These are phyloP conservation scores for Jacaranda mimosifolia DNA, from an alignment of 257 asterid species.

Conservation along the genomic window DNA sequence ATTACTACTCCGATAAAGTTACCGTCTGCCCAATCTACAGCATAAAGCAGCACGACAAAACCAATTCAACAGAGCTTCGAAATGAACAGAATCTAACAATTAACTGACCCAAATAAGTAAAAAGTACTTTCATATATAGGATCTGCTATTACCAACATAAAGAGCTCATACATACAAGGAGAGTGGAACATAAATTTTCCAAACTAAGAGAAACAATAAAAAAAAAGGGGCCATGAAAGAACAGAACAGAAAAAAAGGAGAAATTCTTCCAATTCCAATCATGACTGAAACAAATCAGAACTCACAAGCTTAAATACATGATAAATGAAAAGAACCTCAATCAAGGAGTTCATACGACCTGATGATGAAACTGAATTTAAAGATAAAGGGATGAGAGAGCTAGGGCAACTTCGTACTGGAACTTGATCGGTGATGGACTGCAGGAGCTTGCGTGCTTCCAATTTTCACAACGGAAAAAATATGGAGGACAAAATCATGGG, in stretches of 20 bases:
- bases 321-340: not conserved
- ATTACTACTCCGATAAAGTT: not conserved
- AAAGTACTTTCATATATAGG: not conserved
- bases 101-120: not conserved
- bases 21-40: not conserved
- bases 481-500: not conserved
- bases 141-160: not conserved
- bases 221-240: not conserved
- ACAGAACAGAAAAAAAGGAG: not conserved
- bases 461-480: constrained; percentile 29
- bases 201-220: not conserved
- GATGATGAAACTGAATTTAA: not conserved
- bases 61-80: not conserved
- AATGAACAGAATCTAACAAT: constrained; percentile 6
- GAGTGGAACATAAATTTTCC: not conserved
- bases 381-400: no score
- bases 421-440: constrained; percentile 47
- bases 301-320: not conserved
- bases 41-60: not conserved
- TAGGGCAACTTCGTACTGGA: no score
- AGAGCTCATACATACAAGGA: constrained; percentile 3
- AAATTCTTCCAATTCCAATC: not conserved
- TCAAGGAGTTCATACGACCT: not conserved
- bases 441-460: constrained; percentile 41
- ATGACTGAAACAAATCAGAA: not conserved